Evolutionary conservation across 495 filamentous ascomycete genomes (phyloP), one percentile per base, ranked within the genome.

Genomic region (Monascus purpureus): DNA sequence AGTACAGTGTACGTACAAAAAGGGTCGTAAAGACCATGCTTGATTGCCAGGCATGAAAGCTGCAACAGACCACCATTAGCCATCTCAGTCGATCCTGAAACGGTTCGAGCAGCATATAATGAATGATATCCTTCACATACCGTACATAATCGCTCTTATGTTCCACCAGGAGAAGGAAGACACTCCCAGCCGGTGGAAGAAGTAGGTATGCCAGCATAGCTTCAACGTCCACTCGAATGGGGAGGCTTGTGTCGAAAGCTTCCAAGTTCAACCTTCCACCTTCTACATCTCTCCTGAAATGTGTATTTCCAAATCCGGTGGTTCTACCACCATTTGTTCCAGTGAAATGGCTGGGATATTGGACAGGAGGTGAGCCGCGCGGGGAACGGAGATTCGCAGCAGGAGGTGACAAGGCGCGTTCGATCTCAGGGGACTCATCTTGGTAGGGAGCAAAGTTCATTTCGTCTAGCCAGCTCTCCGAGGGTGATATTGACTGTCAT

Each of bases 401-500:
- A 39, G 67, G 75, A 25, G 73, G 83, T 11, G 77, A 88, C 54
- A 78, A 70, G 27, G 74, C 73, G 41, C 81, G 71, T 46, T 70
- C 69, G 43, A 71, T 63, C 64, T 88, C 83, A 14, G 85, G 85
- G 8, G 80, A 77, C 36, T 77, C 76, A 57, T 85, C 72, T 66
- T 96, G 88, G 59, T 96, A 96, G 18, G 88, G 88, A 17, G 88
- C 88, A 57, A 96, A 96, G 57, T 94, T 83, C 82, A 92, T 92
- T 19, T 8, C 44, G 38, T 33, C 23, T 16, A 8, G 23, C n/a
- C n/a, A n/a, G n/a, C n/a, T n/a, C n/a, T n/a, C n/a, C n/a, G 20
- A 16, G 11, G 31, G 6, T n/a, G n/a, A n/a, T n/a, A n/a, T n/a
- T n/a, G n/a, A n/a, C n/a, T n/a, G n/a, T n/a, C n/a, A n/a, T n/a